Conservation (phyloP, 345 rosid genomes). For the Eucalyptus dawsonii region DNA sequence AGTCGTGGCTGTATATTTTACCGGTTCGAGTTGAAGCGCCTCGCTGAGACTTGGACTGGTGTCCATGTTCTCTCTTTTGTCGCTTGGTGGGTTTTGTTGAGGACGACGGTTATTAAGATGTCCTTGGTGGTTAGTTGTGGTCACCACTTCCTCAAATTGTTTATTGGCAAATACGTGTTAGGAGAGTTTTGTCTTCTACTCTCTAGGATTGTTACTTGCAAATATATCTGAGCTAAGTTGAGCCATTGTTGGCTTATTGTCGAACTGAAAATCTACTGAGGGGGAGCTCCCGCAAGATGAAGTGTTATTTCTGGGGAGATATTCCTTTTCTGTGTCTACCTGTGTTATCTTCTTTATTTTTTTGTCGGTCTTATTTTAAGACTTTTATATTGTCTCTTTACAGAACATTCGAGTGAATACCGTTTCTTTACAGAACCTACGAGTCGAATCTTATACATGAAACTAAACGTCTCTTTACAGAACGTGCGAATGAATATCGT, state of each 20-base stretch:
- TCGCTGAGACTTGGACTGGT: conserved; percentile 28
- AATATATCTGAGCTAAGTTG: not conserved
- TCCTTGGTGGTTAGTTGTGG: not conserved
- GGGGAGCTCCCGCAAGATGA: not conserved
- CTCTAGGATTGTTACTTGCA: not conserved
- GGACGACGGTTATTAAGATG: not conserved
- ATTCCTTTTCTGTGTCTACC: not conserved
- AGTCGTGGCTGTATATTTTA: not conserved
- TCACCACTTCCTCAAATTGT: not conserved
- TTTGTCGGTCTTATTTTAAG: no score
- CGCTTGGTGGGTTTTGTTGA: not conserved
- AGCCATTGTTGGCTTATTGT: not conserved
- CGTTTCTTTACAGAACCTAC: no score
- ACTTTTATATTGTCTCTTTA: no score
- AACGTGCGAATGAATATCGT: no score
- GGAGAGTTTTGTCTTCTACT: not conserved
- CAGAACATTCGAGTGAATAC: fast-evolving
- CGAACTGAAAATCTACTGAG: not conserved
- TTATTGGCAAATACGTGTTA: not conserved
- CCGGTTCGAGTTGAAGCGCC: conserved; percentile 30
- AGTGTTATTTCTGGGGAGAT: not conserved
- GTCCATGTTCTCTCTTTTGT: not conserved
- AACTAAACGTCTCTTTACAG: no score
- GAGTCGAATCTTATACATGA: no score
- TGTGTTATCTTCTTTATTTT: no score